Base-by-base conservation (phyloP, 2,329 filamentous ascomycete species). In the Fusarium sp. region DNA sequence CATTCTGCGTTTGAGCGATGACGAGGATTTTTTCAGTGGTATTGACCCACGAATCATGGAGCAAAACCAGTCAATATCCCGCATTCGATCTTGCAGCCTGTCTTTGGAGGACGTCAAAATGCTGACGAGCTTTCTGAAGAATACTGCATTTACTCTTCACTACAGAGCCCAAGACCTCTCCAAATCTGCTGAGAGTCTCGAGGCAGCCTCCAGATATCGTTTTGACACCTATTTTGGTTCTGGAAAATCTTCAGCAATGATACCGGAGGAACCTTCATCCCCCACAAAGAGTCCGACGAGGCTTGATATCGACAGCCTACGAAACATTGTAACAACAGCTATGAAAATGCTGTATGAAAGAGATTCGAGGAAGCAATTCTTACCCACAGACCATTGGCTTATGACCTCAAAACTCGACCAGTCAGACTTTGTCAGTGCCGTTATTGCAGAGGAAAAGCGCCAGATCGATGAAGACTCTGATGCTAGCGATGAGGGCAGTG, bases 351-450 rank as follows among this genome's bases (percentile, higher is more conserved):
- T 98, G 14, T 98, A 98, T 79, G 95, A 98, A 81, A 88, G 95
- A 80, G 95, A 98, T 80, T 99, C 96, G 12, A 88, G 96, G 66
- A 90, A 95, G 27, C 91, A 89, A 35, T 98, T 98, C 78, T 83
- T 98, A 27, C 92, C 94, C 4, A 83, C 87, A n/a, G 89, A 90
- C 54, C 95, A 97, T 80, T 99, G 96, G 96, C 86, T 98, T 39
- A 98, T 98, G 95, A 96, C 93, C 4, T 86, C 85, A 2, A 92
- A 90, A 68, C 93, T 98, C 63, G 93, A 98, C 77, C 96, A 97
- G 91, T 91, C 92, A 69, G 90, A 92, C 0, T 98, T 98, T 77
- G 92, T 97, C 49, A 87, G 90, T 14, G 92, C 93, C 4, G 95
- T 98, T 3, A 94, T 98, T 6, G 86, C 90, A 49, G 96, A 99